Evolutionary conservation across 2,329 filamentous ascomycete genomes (phyloP), one percentile per base, ranked within the genome.

Genomic region (Talaromyces sp.): DNA sequence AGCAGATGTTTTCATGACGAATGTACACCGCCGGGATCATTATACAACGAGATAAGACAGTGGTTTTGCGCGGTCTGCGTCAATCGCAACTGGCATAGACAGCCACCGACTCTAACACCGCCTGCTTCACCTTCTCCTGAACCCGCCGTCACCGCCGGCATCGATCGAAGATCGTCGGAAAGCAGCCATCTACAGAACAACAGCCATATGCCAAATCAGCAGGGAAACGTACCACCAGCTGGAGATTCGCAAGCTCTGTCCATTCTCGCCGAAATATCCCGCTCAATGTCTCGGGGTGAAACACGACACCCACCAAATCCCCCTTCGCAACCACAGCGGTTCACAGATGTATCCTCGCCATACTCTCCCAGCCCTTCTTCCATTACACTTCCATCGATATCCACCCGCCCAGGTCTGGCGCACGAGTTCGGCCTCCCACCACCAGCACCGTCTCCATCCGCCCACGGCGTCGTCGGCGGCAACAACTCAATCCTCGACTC

Each of bases 61-160:
- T 67, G 43, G 63, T 67, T 52, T 56, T 67, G 66, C n/a, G 22
- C 31, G 13, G 39, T 67, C 35, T 67, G 66, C 49, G 66, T 67
- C 13, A 22, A 57, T 25, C 63, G 58, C 17, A 66, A 66, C 11
- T 67, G 66, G 66, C 66, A 67, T 25, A 33, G 37, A 45, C 50
- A 66, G 27, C 66, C 66, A 7, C 66, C 66, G 49, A 60, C 63
- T 10, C 22, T 67, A 22, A 67, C 63, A 7, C 66, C 66, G n/a
- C 66, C 66, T 13, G 66, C 63, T n/a, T 67, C 66, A 9, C 66
- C 66, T 22, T 41, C 43, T 41, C 33, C 43, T 17, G 33, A 56
- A 27, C 41, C 62, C 27, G 49, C 60, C 6, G 3, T 31, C 31
- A 39, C 22, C n/a, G 15, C 25, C n/a, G 49, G 4, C 25, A 57